phyloP scores from a whole-genome alignment of 805 yeast genomes.

The Tetrapisispora fleetii region DNA sequence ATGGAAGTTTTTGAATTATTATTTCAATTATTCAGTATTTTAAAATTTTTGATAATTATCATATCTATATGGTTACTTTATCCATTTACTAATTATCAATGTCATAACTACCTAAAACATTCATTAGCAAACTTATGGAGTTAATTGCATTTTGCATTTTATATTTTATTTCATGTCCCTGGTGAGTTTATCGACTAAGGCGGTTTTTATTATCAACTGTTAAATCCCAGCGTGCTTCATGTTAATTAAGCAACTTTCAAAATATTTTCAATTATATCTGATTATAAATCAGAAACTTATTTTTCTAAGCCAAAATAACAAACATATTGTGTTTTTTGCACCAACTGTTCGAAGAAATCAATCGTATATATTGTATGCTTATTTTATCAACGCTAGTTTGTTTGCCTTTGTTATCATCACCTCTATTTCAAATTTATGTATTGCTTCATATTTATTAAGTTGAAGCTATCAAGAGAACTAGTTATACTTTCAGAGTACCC shows the following conservation, averaged over 20 bases:
- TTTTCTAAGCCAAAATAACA: neutral
- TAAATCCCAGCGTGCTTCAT: neutral
- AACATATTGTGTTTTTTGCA: neutral
- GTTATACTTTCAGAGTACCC: neutral
- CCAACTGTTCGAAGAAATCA: neutral
- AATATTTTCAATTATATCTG: neutral
- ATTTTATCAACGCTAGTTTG: neutral
- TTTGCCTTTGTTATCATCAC: neutral
- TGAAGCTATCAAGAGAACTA: neutral
- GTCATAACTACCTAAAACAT: neutral
- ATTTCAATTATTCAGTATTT: neutral
- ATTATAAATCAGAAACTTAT: neutral
- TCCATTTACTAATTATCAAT: neutral
- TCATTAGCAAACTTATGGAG: neutral
- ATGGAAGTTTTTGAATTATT: neutral
- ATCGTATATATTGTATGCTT: neutral
- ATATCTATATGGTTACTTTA: conserved; percentile 1
- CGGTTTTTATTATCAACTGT: neutral
- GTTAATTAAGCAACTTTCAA: neutral
- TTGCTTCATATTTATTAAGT: neutral
- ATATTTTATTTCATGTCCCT: neutral
- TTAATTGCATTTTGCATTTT: neutral
- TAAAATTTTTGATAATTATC: neutral
- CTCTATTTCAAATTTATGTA: neutral
- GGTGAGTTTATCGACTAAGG: neutral